Conservation (phyloP, 208 protist genomes). For the Acanthamoeba rhysodes region DNA sequence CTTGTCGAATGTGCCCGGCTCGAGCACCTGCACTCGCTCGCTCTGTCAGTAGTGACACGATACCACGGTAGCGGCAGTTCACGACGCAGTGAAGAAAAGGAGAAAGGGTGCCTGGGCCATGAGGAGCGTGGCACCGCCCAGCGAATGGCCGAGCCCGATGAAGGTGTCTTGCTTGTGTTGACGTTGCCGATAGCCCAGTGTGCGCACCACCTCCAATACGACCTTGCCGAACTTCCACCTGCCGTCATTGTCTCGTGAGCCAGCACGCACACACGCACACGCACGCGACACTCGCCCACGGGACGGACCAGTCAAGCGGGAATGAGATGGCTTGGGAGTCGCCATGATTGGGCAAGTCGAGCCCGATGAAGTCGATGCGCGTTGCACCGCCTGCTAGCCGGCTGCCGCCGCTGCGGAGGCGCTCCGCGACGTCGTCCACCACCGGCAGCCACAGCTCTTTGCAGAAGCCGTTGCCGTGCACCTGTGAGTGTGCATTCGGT, state of each 20-base stretch:
- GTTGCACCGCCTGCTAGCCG: background rate
- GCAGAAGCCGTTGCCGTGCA: conserved; percentile 65
- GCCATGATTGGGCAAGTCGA: conserved; percentile 58
- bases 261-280: background rate
- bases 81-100: background rate
- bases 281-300: background rate
- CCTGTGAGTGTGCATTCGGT: background rate
- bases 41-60: too few species aligned
- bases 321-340: background rate
- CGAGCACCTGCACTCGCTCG: background rate
- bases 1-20: conserved; percentile 33
- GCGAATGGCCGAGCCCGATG: conserved; percentile 48
- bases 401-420: background rate
- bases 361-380: background rate
- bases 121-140: conserved; percentile 21
- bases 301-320: background rate
- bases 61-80: too few species aligned
- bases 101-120: conserved; percentile 36
- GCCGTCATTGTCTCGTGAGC: background rate
- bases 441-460: conserved; percentile 60
- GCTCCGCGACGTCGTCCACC: background rate
- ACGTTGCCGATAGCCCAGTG: background rate
- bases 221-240: conserved; percentile 55
- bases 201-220: background rate
- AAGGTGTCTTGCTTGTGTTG: background rate